Evolutionary conservation across 2,329 filamentous ascomycete species (phyloP).

Genomic region (Arthroderma sp.): DNA sequence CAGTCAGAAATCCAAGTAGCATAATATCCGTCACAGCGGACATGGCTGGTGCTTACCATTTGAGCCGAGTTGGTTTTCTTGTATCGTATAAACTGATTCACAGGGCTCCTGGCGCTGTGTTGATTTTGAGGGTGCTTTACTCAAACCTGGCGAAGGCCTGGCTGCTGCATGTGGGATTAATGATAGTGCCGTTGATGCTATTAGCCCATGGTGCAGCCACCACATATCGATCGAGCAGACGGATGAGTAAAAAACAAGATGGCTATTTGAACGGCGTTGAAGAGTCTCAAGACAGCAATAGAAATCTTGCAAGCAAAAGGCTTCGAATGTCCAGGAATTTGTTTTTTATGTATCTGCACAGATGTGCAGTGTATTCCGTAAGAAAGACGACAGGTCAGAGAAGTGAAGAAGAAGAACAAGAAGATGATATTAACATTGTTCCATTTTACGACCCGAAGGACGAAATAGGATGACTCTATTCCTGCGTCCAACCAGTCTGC

Average conservation of each 20-base stretch:
- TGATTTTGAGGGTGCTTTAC: background rate
- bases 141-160: background rate
- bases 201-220: background rate
- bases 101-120: conserved; percentile 8
- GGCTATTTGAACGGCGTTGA: background rate
- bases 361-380: too few relatives aligned
- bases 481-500: too few relatives aligned
- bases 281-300: too few relatives aligned
- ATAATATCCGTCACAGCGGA: background rate
- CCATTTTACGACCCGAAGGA: too few relatives aligned
- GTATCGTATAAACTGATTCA: conserved; percentile 2
- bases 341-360: too few relatives aligned
- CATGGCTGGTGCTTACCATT: background rate
- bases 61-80: conserved; percentile 2
- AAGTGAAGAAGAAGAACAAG: too few relatives aligned
- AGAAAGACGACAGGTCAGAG: too few relatives aligned
- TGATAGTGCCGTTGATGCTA: background rate
- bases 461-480: background rate
- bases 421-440: too few relatives aligned
- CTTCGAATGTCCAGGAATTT: too few relatives aligned
- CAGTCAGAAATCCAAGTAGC: background rate
- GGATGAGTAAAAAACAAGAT: background rate
- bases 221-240: background rate
- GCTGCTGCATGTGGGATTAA: background rate
- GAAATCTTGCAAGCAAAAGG: too few relatives aligned